These are phyloP conservation scores for Solanum neorickii DNA, from an alignment of 257 asterid genomes.

Conservation along the genomic window DNA sequence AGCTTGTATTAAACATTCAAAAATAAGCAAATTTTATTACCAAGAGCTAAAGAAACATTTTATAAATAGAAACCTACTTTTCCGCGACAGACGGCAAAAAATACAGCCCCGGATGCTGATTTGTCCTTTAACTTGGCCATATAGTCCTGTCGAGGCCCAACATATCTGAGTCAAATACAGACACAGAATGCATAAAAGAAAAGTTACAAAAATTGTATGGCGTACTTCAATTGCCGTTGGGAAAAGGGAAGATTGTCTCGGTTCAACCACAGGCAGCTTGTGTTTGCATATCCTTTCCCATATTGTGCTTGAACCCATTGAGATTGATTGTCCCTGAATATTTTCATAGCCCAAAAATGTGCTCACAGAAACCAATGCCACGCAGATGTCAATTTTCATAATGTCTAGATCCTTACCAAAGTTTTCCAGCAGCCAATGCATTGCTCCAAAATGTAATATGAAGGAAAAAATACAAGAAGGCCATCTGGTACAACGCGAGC, in stretches of 20 bases:
- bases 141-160: constrained; percentile 48
- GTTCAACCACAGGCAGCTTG: constrained; percentile 93
- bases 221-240: constrained; percentile 66
- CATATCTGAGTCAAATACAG: background rate
- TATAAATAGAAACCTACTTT: constrained; percentile 39
- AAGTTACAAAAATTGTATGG: background rate
- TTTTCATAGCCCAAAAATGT: background rate
- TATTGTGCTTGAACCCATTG: constrained; percentile 50
- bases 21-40: background rate
- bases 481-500: constrained; percentile 99
- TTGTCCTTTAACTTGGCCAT: constrained; percentile 64
- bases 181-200: background rate
- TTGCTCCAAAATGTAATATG: constrained; percentile 84
- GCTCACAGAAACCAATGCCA: background rate
- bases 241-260: constrained; percentile 89
- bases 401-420: constrained; percentile 33
- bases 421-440: constrained; percentile 88
- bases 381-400: background rate
- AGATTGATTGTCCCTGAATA: constrained; percentile 49
- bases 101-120: constrained; percentile 71
- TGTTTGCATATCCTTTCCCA: constrained; percentile 98
- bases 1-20: background rate
- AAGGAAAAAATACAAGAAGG: constrained; percentile 87
- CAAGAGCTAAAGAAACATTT: background rate
- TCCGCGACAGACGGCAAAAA: constrained; percentile 98